Conservation (phyloP, 331 rosid genomes). For the Cucumis variabilis region DNA sequence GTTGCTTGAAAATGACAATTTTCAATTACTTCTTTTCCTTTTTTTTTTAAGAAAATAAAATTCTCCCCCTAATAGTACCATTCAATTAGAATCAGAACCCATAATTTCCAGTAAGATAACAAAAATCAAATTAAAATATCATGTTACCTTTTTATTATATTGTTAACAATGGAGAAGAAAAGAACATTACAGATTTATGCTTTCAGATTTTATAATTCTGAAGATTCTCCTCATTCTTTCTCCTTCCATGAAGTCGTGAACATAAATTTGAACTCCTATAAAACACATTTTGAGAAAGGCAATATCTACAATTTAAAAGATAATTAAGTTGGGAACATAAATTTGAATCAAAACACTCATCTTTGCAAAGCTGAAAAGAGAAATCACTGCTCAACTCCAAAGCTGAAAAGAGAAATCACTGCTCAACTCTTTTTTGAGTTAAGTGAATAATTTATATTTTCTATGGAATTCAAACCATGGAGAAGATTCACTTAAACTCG, state of each 20-base stretch:
- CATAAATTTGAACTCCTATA: slow-evolving; percentile 50
- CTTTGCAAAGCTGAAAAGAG: neutral
- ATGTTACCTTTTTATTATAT: neutral
- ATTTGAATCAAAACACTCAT: neutral
- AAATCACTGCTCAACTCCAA: neutral
- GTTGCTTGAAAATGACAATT: slow-evolving; percentile 30
- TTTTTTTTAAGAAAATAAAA: neutral
- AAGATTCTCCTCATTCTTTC: slow-evolving; percentile 23
- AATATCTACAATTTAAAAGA: slow-evolving; percentile 57
- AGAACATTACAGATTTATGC: slow-evolving; percentile 23
- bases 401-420: no score
- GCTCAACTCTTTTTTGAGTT: neutral
- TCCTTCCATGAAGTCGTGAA: neutral
- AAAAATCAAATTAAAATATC: neutral
- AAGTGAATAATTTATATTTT: neutral
- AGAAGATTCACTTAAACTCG: neutral
- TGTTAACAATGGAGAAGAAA: neutral
- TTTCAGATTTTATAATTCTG: slow-evolving; percentile 19
- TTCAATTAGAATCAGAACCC: no score
- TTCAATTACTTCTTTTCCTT: neutral
- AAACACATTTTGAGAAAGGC: slow-evolving; percentile 86
- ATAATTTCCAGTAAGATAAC: slow-evolving; percentile 1
- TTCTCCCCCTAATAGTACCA: neutral
- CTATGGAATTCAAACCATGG: neutral
- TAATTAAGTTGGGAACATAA: slow-evolving; percentile 21